Conservation (phyloP, 306 rosid species). For the Inga oerstediana region DNA sequence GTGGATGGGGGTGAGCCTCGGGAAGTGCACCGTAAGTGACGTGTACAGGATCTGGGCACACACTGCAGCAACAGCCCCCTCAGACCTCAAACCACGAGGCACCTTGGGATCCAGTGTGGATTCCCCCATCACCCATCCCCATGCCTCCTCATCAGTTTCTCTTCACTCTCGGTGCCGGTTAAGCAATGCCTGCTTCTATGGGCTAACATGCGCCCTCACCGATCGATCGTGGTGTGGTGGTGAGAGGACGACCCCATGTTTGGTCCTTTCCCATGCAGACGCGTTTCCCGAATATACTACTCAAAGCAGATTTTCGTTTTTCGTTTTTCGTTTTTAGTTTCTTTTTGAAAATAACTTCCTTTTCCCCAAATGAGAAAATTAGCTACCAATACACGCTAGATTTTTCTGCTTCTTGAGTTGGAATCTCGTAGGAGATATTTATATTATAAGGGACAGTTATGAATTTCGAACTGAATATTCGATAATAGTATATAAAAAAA, state of each 20-base stretch:
- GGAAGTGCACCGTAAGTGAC: background rate
- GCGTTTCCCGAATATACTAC: background rate
- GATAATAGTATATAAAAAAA: no score
- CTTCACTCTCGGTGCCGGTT: background rate
- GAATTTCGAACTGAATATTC: no score
- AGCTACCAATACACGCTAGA: no score
- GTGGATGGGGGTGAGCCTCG: background rate
- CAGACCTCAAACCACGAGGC: background rate
- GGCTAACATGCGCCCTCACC: background rate
- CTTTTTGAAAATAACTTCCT: no score
- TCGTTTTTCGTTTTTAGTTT: no score
- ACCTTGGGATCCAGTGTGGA: background rate
- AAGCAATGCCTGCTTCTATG: background rate
- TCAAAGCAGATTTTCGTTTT: no score
- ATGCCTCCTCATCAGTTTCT: background rate
- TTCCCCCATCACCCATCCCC: background rate
- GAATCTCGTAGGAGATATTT: no score
- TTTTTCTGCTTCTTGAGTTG: no score
- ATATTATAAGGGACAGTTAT: no score
- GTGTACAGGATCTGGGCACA: background rate
- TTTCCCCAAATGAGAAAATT: no score
- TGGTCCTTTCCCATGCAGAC: background rate
- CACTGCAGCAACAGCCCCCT: no score
- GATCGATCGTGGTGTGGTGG: no score
- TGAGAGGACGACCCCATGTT: background rate